Conservation (phyloP, 2,329 filamentous ascomycete species). For the Ophiostoma perfectum region DNA sequence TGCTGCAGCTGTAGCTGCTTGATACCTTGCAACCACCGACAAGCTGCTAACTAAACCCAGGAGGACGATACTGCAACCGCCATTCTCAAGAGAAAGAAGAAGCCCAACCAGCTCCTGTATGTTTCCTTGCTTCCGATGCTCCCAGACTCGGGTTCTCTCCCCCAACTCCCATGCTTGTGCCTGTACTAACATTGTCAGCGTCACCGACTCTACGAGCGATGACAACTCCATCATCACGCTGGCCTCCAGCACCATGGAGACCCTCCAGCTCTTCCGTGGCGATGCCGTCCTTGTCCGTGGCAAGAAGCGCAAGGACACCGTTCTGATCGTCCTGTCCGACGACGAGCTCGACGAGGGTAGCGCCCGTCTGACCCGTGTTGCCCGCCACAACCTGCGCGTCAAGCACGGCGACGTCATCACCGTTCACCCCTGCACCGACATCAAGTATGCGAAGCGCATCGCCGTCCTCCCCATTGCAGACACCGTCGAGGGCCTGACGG, state of each 20-base stretch:
- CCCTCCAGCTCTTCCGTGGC: constrained; percentile 94
- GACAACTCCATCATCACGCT: constrained; percentile 99
- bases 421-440: constrained; percentile 95
- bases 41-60: background rate
- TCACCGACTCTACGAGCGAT: constrained; percentile 97
- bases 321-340: constrained; percentile 93
- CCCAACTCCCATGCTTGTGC: background rate
- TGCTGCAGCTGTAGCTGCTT: background rate
- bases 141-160: too few species aligned
- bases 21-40: background rate
- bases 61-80: constrained; percentile 90
- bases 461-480: constrained; percentile 97
- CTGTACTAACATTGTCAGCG: constrained; percentile 48
- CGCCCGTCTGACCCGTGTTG: constrained; percentile 95
- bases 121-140: constrained; percentile 15
- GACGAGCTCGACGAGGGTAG: constrained; percentile 97
- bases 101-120: constrained; percentile 97
- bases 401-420: constrained; percentile 98
- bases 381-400: constrained; percentile 95
- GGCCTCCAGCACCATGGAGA: constrained; percentile 98
- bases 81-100: constrained; percentile 99
- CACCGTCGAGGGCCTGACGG: constrained; percentile 94
- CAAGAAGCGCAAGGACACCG: constrained; percentile 99
- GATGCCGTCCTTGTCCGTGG: constrained; percentile 97
- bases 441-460: constrained; percentile 99